Evolutionary conservation across 73 alveolate genomes (phyloP).

Genomic region (Urostyla sp.): DNA sequence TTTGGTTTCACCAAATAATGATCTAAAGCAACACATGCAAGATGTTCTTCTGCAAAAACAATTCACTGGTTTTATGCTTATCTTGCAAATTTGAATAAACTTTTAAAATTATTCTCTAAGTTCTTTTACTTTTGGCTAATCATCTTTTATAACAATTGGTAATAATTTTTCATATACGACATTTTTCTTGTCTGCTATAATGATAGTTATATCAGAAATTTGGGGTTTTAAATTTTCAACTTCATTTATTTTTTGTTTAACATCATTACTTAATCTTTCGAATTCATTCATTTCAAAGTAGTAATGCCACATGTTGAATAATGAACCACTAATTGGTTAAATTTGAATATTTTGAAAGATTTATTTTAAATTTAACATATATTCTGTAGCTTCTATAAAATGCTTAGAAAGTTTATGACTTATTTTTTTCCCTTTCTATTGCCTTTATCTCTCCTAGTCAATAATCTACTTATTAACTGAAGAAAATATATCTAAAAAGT

Average conservation of each 20-base stretch:
- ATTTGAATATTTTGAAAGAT: conserved; percentile 12
- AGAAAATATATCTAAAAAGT: conserved; percentile 25
- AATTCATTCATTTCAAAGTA: conserved; percentile 37
- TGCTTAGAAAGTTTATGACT: neutral
- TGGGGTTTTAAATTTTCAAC: conserved; percentile 14
- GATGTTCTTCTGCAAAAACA: conserved; percentile 29
- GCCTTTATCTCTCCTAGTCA: neutral
- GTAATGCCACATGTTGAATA: conserved; percentile 27
- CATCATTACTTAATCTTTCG: conserved; percentile 27
- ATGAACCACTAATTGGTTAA: conserved; percentile 18
- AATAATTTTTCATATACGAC: neutral
- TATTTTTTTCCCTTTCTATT: neutral
- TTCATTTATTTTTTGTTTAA: neutral
- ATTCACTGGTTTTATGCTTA: neutral
- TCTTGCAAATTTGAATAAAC: neutral
- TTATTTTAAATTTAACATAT: neutral
- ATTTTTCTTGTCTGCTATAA: no score
- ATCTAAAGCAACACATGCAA: conserved; percentile 35
- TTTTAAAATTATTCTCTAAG: neutral
- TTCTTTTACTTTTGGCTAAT: neutral
- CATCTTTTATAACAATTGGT: neutral
- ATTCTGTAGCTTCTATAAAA: neutral
- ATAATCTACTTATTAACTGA: conserved; percentile 9
- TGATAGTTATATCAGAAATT: no score
- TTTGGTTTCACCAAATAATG: conserved; percentile 26